Conservation (phyloP, 768 basidiomycete species). For the Amanita polypyramis region DNA sequence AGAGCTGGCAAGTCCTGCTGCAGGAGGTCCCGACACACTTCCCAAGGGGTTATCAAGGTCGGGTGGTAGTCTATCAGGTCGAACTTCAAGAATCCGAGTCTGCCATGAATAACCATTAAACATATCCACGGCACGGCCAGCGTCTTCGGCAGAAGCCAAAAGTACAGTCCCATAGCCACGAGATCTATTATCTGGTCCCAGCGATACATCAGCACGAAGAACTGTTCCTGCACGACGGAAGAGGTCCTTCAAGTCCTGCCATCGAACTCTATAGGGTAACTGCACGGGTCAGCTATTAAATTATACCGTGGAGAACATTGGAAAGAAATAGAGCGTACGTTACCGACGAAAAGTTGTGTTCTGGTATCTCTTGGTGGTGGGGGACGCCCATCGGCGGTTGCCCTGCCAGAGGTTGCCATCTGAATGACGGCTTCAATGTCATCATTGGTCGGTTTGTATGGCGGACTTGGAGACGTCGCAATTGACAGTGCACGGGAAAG, state of each 20-base stretch:
- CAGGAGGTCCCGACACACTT: slow-evolving; percentile 10
- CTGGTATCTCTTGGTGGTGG: slow-evolving; percentile 68
- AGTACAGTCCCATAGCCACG: slow-evolving; percentile 93
- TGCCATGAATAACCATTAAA: slow-evolving; percentile 99
- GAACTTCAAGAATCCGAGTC: slow-evolving; percentile 82
- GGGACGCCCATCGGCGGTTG: slow-evolving; percentile 34
- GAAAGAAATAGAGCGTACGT: slow-evolving; percentile 42
- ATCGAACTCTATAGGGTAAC: slow-evolving; percentile 95
- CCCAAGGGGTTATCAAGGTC: slow-evolving; percentile 37
- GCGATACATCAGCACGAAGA: slow-evolving; percentile 64
- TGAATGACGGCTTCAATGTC: slow-evolving; percentile 91
- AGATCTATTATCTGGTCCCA: slow-evolving; percentile 84
- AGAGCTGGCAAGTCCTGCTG: not conserved
- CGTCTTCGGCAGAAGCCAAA: slow-evolving; percentile 90
- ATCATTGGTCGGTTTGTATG: slow-evolving; percentile 48
- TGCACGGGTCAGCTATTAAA: slow-evolving; percentile 19
- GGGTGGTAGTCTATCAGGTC: slow-evolving; percentile 72
- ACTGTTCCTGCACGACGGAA: slow-evolving; percentile 93
- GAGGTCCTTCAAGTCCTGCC: slow-evolving; percentile 99
- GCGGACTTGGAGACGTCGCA: slow-evolving; percentile 8
- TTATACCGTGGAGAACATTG: slow-evolving; percentile 6
- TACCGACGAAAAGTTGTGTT: slow-evolving; percentile 93
- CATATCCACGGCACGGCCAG: slow-evolving; percentile 87
- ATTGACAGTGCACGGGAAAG: slow-evolving; percentile 2
- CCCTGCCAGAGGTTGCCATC: slow-evolving; percentile 70